Evolutionary conservation across 768 basidiomycete genomes (phyloP), one percentile per base, ranked within the genome.

Genomic region (Boletus tomentosulus): DNA sequence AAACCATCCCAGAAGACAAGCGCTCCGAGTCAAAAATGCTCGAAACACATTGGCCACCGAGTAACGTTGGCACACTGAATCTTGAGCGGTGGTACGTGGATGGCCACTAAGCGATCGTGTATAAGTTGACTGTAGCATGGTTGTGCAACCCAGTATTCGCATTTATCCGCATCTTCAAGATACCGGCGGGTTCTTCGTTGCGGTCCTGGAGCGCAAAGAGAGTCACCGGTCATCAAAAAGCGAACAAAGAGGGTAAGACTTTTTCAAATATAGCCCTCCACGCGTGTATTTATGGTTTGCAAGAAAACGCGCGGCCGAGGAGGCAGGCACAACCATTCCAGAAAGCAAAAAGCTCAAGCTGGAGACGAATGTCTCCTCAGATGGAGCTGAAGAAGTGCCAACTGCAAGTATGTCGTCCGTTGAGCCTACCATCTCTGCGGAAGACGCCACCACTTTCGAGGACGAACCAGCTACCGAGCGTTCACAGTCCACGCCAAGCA

Each of bases 101-200:
- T 47, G 28, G 7, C 6, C 27, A n/a, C 27, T 10, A 2, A 13
- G 25, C 3, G 34, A 46, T 25, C 7, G 25, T 24, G 19, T 15
- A 6, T 31, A 15, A 22, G 25, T 24, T 55, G 38, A 66, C 22
- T 42, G 11, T 41, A 19, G 31, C 2, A 16, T 33, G 38, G 38
- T 28, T 41, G 13, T 48, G 10, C 52, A 16, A 35, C 13, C 22
- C 34, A 97, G 94, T 61, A 73, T 98, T 69, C 82, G 97, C 37
- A 83, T 98, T 57, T 90, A 96, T 65, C 95, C 97, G 2, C 95
- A 98, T 67, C 74, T 97, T 9, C 97, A 98, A 70, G 90, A 99
- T 64, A 92, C 94, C 0, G 97, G 97, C 3, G 97, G 94, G 0
- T 99, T 99, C 73, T 99, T 97, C 66, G 85, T 99, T n/a, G 93